A percentile compares a stretch with the other conserved stretches of the same genome.
phyloP scores from a whole-genome alignment of 163 green algal genomes.

The Chlamydomonas reinhardtii region DNA sequence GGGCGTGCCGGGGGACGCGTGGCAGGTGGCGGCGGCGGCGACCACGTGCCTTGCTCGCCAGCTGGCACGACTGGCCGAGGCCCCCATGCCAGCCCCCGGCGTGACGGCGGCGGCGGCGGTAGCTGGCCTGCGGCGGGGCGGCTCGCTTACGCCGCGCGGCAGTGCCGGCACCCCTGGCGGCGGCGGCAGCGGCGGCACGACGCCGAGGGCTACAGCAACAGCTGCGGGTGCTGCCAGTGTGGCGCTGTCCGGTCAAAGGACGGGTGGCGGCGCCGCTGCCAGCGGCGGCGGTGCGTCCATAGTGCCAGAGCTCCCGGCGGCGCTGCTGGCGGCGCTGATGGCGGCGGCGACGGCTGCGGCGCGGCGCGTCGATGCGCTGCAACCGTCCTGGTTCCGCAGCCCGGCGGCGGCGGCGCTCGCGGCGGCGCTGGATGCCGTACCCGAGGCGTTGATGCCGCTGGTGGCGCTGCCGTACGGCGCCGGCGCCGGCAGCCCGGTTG shows the following conservation, averaged over 20 bases:
- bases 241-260: too few relatives aligned
- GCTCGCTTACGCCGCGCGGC: too few relatives aligned
- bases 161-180: too few relatives aligned
- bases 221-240: too few relatives aligned
- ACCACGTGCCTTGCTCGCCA: background rate
- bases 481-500: background rate
- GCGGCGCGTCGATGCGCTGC: background rate
- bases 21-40: background rate
- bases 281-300: too few relatives aligned
- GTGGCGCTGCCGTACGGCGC: background rate
- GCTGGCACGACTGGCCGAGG: background rate
- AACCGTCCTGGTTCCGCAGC: background rate
- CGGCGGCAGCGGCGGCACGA: too few relatives aligned
- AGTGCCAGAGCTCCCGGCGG: too few relatives aligned
- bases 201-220: too few relatives aligned
- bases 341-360: background rate
- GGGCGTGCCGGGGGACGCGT: too few relatives aligned
- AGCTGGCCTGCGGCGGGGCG: background rate
- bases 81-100: background rate
- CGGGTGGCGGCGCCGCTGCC: too few relatives aligned
- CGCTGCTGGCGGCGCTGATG: background rate
- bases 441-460: slow-evolving; percentile 9
- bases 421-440: slow-evolving; percentile 15
- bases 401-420: slow-evolving; percentile 11
- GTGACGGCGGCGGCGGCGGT: background rate